Percentiles rank a stretch among this genome's conserved stretches.
phyloP scores from a whole-genome alignment of 352 stramenopile species.

The Phytopythium delawarense region DNA sequence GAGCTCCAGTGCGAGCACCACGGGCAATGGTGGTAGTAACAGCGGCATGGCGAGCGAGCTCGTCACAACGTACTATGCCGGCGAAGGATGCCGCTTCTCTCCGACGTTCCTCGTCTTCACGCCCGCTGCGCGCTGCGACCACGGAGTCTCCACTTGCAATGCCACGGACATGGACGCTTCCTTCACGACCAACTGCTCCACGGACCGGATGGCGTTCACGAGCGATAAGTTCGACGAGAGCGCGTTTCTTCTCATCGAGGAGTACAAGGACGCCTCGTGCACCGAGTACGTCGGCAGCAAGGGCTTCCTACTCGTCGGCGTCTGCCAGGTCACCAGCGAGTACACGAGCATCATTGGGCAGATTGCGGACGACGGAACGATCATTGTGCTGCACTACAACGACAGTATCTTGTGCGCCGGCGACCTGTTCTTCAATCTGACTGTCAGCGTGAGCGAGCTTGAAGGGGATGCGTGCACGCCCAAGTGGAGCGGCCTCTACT shows the following conservation, averaged over 20 bases:
- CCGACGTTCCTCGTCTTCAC: slow-evolving; percentile 2
- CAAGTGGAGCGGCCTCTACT: neutral
- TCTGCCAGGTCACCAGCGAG: slow-evolving; percentile 4
- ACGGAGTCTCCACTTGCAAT: neutral
- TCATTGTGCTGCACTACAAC: neutral
- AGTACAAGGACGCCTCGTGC: slow-evolving; percentile 1
- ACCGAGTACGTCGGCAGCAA: neutral
- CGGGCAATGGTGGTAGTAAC: neutral
- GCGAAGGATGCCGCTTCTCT: neutral
- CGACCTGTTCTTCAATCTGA: neutral
- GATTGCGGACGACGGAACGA: neutral
- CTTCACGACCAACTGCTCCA: slow-evolving; percentile 2
- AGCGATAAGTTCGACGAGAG: neutral
- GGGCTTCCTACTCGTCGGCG: neutral
- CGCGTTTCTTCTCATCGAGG: slow-evolving; percentile 3
- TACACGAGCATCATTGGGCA: slow-evolving; percentile 6
- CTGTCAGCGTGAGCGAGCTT: neutral
- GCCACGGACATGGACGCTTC: neutral
- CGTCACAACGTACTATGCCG: slow-evolving; percentile 1
- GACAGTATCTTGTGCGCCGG: neutral
- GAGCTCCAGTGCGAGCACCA: neutral
- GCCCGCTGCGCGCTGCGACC: neutral
- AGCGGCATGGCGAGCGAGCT: neutral
- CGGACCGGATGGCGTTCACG: neutral
- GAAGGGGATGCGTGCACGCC: neutral